Evolutionary conservation across 768 basidiomycete genomes (phyloP).

Genomic region (Lentinula sp.): DNA sequence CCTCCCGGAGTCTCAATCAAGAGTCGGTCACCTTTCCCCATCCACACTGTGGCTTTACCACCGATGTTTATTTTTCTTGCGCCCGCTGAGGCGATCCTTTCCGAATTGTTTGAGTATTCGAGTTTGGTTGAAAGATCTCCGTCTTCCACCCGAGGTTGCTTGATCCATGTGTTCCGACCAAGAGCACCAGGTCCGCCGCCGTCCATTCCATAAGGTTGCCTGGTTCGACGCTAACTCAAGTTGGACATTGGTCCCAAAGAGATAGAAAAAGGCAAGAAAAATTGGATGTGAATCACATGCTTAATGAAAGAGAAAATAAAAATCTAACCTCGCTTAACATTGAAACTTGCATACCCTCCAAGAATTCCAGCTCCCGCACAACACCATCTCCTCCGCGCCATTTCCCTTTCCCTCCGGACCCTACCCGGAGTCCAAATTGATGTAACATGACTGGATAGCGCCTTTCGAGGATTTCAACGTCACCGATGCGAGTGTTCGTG

Average conservation of each 20-base stretch:
- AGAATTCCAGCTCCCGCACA: slow-evolving; percentile 75
- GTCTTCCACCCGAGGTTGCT: slow-evolving; percentile 57
- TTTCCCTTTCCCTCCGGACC: slow-evolving; percentile 64
- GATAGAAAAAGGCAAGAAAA: too few species aligned
- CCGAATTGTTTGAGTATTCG: slow-evolving; percentile 22
- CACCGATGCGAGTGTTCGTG: slow-evolving; percentile 89
- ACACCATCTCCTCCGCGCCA: slow-evolving; percentile 84
- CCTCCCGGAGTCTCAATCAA: slow-evolving; percentile 87
- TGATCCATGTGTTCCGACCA: slow-evolving; percentile 88
- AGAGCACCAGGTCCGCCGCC: slow-evolving; percentile 68
- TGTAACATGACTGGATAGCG: slow-evolving; percentile 90
- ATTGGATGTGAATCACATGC: too few species aligned
- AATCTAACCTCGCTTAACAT: slow-evolving; percentile 76
- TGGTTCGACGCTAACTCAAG: slow-evolving; percentile 60
- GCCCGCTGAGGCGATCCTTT: slow-evolving; percentile 3
- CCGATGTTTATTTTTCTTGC: slow-evolving; percentile 78
- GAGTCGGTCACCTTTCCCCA: slow-evolving; percentile 83
- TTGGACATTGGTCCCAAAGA: too few species aligned
- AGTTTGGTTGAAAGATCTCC: slow-evolving; percentile 43
- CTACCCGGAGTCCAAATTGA: slow-evolving; percentile 69
- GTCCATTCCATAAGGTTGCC: slow-evolving; percentile 81
- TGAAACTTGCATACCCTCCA: slow-evolving; percentile 78
- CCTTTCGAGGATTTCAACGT: slow-evolving; percentile 90
- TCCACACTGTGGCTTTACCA: slow-evolving; percentile 80
- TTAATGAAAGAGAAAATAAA: background rate